phyloP scores from a whole-genome alignment of 139 green algal species.

The Yamagishiella unicocca region DNA sequence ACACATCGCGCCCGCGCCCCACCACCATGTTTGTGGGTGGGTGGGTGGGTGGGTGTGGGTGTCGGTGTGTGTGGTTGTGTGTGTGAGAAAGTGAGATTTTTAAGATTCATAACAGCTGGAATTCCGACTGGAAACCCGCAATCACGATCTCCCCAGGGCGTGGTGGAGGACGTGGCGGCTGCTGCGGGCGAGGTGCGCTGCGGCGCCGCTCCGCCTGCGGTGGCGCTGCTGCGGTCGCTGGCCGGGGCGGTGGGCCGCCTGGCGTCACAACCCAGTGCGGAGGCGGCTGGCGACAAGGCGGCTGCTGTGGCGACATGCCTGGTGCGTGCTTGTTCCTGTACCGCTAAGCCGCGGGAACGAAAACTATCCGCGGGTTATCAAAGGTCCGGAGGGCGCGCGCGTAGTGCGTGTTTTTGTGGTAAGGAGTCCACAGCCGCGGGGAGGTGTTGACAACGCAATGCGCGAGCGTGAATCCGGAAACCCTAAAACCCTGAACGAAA shows the following conservation, averaged over 20 bases:
- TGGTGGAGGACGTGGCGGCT: neutral
- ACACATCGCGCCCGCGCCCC: no score
- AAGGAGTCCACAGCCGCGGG: no score
- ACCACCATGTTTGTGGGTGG: no score
- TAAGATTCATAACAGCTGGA: no score
- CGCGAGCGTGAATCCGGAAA: no score
- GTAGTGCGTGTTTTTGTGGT: no score
- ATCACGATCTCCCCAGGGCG: constrained; percentile 4
- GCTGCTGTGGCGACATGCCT: constrained; percentile 14
- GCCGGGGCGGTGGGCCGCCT: constrained; percentile 13
- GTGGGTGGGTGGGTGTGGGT: neutral
- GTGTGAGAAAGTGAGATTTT: no score
- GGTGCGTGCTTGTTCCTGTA: constrained; percentile 4
- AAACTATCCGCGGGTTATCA: no score
- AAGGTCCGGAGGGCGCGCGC: no score
- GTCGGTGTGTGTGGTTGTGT: neutral
- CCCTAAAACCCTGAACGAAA: no score
- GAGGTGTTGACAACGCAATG: no score
- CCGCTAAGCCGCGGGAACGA: neutral
- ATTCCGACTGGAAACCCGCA: no score
- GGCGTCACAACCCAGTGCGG: neutral
- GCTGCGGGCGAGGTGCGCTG: neutral
- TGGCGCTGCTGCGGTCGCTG: constrained; percentile 9
- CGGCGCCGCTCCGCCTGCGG: neutral
- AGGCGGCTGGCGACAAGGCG: constrained; percentile 1